Base-by-base conservation (phyloP, 495 filamentous ascomycete species). In the Hypoxylon lenormandii region DNA sequence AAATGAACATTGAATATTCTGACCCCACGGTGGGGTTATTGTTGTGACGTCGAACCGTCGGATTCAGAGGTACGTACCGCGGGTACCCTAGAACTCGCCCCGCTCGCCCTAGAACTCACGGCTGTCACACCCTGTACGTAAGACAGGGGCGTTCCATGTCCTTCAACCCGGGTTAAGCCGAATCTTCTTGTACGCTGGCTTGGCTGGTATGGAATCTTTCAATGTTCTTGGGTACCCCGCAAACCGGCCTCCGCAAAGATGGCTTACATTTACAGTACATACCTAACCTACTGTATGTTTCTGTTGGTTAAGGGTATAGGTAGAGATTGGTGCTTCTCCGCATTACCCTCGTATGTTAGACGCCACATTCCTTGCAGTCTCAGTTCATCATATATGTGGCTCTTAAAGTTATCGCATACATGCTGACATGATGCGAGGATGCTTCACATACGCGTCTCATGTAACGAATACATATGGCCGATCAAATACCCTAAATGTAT, bases 21-120 rank as follows among this genome's bases (percentile, higher is more conserved):
- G 46, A 71, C 72, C 74, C 73, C 74, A 71, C 73, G 55, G 72
- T 67, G 74, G 74, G 74, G 72, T 69, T 48, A 15, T 28, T 33
- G 52, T 42, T 26, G 56, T 69, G 43, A 55, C 57, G 30, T 33
- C 30, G 5, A 11, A 33, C 2, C 10, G 21, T 50, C 13, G 2
- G 38, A 40, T 40, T 40, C n/a, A 8, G 48, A 33, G 13, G 21
- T 36, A 63, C 22, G 28, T 43, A 55, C 37, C n/a, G n/a, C n/a
- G n/a, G n/a, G 13, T 47, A 23, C 12, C 40, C 40, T 43, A 18
- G 7, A 43, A n/a, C 13, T 18, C 15, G n/a, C n/a, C n/a, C n/a
- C n/a, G n/a, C n/a, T n/a, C n/a, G n/a, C n/a, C n/a, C n/a, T n/a
- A n/a, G n/a, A n/a, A n/a, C n/a, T n/a, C n/a, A n/a, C n/a, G n/a